A percentile compares a stretch with the other conserved stretches of the same genome.
phyloP scores from a whole-genome alignment of 2,329 filamentous ascomycete species.

The Cladosporium sp. region DNA sequence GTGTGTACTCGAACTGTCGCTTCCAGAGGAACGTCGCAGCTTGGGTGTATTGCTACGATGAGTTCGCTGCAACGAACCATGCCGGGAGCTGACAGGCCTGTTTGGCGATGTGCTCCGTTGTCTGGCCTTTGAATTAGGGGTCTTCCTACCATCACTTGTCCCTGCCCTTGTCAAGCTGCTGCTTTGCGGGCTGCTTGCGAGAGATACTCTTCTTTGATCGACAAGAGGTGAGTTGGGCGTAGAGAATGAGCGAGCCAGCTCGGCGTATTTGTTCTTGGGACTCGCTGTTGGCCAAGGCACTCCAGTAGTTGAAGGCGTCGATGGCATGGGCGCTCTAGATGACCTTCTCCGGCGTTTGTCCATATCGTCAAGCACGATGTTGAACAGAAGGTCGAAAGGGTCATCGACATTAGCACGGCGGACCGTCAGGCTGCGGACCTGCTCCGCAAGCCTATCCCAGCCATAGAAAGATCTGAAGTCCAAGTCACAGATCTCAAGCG shows the following conservation, averaged over 20 bases:
- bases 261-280: slow-evolving; percentile 60
- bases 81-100: slow-evolving; percentile 67
- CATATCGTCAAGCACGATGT: slow-evolving; percentile 94
- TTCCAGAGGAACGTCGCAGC: slow-evolving; percentile 83
- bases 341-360: slow-evolving; percentile 85
- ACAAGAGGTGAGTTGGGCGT: slow-evolving; percentile 61
- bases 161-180: slow-evolving; percentile 51
- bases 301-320: slow-evolving; percentile 63
- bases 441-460: slow-evolving; percentile 91
- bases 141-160: slow-evolving; percentile 46
- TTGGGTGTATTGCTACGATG: slow-evolving; percentile 65
- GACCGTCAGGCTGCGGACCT: slow-evolving; percentile 81
- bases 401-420: slow-evolving; percentile 87
- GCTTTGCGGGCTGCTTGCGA: slow-evolving; percentile 45
- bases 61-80: slow-evolving; percentile 58
- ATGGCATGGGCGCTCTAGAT: slow-evolving; percentile 66
- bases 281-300: slow-evolving; percentile 59
- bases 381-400: slow-evolving; percentile 80
- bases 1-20: slow-evolving; percentile 74
- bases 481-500: slow-evolving; percentile 88
- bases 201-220: slow-evolving; percentile 45
- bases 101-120: slow-evolving; percentile 78
- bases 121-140: slow-evolving; percentile 31
- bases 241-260: slow-evolving; percentile 64
- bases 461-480: slow-evolving; percentile 97